Percentiles rank a stretch among this genome's conserved stretches.
Conservation (phyloP, 768 basidiomycete genomes). For the Leccinellum luteum region DNA sequence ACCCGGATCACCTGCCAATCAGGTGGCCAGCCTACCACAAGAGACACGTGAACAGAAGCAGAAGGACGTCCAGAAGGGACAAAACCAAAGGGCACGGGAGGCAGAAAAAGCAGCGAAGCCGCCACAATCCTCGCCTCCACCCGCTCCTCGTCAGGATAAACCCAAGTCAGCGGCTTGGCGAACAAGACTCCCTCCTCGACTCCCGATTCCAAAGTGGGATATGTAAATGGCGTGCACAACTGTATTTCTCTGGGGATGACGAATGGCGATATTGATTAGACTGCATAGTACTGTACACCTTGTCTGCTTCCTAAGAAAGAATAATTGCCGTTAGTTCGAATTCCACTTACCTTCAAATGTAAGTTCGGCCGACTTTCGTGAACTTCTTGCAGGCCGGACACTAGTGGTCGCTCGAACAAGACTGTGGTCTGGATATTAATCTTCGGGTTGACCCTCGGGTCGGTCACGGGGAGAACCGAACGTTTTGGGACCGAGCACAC, state of each 20-base stretch:
- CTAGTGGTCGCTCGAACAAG: neutral
- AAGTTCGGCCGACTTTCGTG: neutral
- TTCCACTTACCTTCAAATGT: neutral
- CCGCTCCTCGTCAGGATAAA: constrained; percentile 7
- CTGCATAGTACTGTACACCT: neutral
- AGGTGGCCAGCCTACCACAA: neutral
- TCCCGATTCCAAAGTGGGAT: constrained; percentile 33
- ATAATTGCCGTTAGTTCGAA: neutral
- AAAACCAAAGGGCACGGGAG: neutral
- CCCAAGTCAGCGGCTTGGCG: constrained; percentile 18
- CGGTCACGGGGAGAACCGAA: neutral
- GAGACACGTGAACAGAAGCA: neutral
- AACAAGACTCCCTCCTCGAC: constrained; percentile 28
- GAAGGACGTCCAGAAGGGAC: neutral
- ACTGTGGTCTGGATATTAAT: neutral
- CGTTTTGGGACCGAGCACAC: no score
- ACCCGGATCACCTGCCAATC: constrained; percentile 11
- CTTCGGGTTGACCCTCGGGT: neutral
- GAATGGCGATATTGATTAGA: neutral
- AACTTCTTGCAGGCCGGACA: neutral
- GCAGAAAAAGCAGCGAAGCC: neutral
- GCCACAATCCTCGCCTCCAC: neutral
- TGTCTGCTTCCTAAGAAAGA: neutral
- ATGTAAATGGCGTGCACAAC: neutral
- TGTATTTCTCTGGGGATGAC: neutral